Conservation (phyloP, 441 rosid genomes). For the Mallotus japonicus region DNA sequence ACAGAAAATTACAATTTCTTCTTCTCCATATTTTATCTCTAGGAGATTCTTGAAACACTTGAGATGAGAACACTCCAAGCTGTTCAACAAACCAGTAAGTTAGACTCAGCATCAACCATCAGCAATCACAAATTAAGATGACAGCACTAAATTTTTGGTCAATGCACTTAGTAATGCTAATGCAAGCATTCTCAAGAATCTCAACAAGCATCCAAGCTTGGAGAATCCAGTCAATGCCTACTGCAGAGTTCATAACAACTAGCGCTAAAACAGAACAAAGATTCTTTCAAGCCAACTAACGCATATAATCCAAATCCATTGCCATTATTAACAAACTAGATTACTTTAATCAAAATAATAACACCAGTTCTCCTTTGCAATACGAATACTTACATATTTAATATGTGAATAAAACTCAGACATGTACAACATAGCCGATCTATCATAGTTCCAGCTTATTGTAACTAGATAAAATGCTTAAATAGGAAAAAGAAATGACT, state of each 20-base stretch:
- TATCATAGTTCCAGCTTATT: constrained; percentile 1
- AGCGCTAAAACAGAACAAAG: constrained; percentile 2
- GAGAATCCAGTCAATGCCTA: constrained; percentile 3
- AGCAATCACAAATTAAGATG: constrained; percentile 9
- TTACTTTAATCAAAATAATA: neutral
- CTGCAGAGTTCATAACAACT: constrained; percentile 10
- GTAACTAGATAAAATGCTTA: constrained; percentile 1
- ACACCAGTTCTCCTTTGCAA: neutral
- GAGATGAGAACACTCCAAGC: constrained; percentile 98
- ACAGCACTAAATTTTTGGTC: constrained; percentile 10
- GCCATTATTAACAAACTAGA: neutral
- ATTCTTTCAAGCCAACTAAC: constrained; percentile 2
- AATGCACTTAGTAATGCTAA: neutral
- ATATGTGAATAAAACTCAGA: neutral
- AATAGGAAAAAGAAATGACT: neutral
- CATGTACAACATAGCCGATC: neutral
- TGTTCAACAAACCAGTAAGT: constrained; percentile 37
- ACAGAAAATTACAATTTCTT: constrained; percentile 58
- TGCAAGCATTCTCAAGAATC: neutral
- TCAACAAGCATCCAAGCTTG: neutral
- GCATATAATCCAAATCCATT: constrained; percentile 8
- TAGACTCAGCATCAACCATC: constrained; percentile 19
- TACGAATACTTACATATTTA: neutral
- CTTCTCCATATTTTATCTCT: constrained; percentile 72
- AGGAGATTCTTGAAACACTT: constrained; percentile 90